These are phyloP conservation scores for Fragilaria radians DNA, from an alignment of 108 stramenopile genomes.

Conservation along the genomic window DNA sequence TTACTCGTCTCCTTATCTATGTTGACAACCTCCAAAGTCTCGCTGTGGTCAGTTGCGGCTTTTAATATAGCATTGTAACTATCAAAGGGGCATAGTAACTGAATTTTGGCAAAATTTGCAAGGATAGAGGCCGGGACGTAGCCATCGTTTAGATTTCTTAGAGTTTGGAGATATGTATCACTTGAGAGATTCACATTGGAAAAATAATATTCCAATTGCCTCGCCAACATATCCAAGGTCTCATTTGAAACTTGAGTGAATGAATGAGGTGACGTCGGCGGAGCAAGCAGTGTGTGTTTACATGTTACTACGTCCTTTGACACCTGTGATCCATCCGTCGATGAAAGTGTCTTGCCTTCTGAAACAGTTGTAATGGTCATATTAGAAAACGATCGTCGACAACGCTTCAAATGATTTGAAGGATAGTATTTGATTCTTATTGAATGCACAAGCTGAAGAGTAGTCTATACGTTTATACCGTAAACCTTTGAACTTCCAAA, in stretches of 20 bases:
- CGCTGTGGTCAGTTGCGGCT: slow-evolving; percentile 24
- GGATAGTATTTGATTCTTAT: too few relatives aligned
- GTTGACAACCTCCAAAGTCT: slow-evolving; percentile 32
- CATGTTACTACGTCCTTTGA: not conserved
- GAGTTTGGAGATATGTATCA: slow-evolving; percentile 45
- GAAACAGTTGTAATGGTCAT: not conserved
- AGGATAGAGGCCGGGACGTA: slow-evolving; percentile 51
- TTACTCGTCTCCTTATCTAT: slow-evolving; percentile 28
- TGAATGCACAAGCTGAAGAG: too few relatives aligned
- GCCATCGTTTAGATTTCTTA: slow-evolving; percentile 39
- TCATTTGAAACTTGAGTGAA: not conserved
- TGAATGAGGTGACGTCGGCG: not conserved
- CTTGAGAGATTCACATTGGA: slow-evolving; percentile 33
- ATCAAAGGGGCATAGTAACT: slow-evolving; percentile 20
- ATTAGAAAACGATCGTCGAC: not conserved
- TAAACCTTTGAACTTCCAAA: too few relatives aligned
- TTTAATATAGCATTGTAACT: slow-evolving; percentile 6
- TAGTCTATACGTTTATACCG: too few relatives aligned
- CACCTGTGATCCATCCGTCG: not conserved
- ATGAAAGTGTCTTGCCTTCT: not conserved
- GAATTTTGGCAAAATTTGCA: slow-evolving; percentile 50
- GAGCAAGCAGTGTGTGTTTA: not conserved
- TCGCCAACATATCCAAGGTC: slow-evolving; percentile 15
- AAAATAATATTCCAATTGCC: slow-evolving; percentile 57
- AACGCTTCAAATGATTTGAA: too few relatives aligned